Conservation (phyloP, 805 yeast species). For the Teunomyces aglyptinius region DNA sequence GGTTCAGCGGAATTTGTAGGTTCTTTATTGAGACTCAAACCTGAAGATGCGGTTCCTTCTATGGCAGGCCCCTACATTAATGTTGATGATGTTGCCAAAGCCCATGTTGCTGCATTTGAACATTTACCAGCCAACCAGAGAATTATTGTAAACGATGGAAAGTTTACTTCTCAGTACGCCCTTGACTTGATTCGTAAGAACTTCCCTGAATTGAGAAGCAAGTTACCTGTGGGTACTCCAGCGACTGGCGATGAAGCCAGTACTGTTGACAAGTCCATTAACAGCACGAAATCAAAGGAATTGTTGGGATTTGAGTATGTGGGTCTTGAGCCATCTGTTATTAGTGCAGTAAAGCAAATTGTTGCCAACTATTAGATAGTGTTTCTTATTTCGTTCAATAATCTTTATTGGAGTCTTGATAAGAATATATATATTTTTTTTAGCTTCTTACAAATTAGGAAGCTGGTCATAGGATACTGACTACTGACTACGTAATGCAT, state of each 20-base stretch:
- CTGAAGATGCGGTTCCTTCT: slow-evolving; percentile 5
- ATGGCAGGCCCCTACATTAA: slow-evolving; percentile 10
- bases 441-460: too few species aligned
- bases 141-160: slow-evolving; percentile 10
- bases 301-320: slow-evolving; percentile 19
- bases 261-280: slow-evolving; percentile 10
- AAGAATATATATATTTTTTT: too few species aligned
- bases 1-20: slow-evolving; percentile 41
- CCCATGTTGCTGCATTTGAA: slow-evolving; percentile 17
- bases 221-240: slow-evolving; percentile 17
- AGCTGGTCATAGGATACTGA: too few species aligned
- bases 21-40: slow-evolving; percentile 30
- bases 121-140: slow-evolving; percentile 11
- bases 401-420: too few species aligned
- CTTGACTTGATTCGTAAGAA: slow-evolving; percentile 18
- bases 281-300: slow-evolving; percentile 15
- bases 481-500: too few species aligned
- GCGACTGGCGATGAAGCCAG: slow-evolving; percentile 12
- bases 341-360: slow-evolving; percentile 22
- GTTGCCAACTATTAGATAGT: not conserved
- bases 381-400: too few species aligned
- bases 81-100: slow-evolving; percentile 21
- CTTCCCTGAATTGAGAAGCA: slow-evolving; percentile 20
- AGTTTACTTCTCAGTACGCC: slow-evolving; percentile 17
- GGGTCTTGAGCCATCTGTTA: slow-evolving; percentile 19